Evolutionary conservation across 225 moss, liverwort and hornwort species (phyloP).

Genomic region (Neckera pumila): DNA sequence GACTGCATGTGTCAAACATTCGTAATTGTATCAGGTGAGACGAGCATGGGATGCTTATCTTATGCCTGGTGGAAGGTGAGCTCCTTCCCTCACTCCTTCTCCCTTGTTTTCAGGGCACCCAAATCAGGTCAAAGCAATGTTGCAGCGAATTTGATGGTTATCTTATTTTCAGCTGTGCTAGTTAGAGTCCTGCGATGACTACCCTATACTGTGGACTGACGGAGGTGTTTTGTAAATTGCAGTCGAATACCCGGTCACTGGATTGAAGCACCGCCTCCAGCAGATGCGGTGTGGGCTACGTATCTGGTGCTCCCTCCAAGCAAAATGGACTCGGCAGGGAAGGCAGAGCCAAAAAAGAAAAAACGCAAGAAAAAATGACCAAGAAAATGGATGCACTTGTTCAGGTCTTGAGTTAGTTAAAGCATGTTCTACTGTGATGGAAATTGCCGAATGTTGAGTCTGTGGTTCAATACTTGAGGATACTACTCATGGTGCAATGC

Average conservation of each 20-base stretch:
- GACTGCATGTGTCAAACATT: neutral
- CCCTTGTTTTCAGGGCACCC: neutral
- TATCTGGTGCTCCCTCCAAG: slow-evolving; percentile 38
- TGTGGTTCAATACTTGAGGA: neutral
- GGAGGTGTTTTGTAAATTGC: slow-evolving; percentile 7
- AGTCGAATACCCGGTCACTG: slow-evolving; percentile 92
- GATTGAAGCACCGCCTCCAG: slow-evolving; percentile 75
- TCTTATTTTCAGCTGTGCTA: neutral
- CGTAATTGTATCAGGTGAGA: slow-evolving; percentile 54
- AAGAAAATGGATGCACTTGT: neutral
- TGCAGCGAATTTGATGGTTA: neutral
- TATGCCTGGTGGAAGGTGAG: slow-evolving; percentile 84
- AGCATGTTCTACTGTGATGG: neutral
- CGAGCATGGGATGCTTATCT: slow-evolving; percentile 93
- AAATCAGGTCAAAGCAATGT: neutral
- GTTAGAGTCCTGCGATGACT: neutral
- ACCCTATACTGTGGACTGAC: neutral
- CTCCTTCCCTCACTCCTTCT: neutral
- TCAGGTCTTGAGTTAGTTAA: neutral
- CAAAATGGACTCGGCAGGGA: neutral
- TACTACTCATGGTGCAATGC: neutral
- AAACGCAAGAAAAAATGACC: slow-evolving; percentile 14
- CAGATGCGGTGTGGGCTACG: slow-evolving; percentile 84
- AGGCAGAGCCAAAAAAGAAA: neutral
- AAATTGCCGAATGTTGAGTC: neutral